A percentile compares a stretch with the other conserved stretches of the same genome.
Evolutionary conservation across 768 basidiomycete genomes (phyloP).

Genomic region (Tricholoma saponaceum): DNA sequence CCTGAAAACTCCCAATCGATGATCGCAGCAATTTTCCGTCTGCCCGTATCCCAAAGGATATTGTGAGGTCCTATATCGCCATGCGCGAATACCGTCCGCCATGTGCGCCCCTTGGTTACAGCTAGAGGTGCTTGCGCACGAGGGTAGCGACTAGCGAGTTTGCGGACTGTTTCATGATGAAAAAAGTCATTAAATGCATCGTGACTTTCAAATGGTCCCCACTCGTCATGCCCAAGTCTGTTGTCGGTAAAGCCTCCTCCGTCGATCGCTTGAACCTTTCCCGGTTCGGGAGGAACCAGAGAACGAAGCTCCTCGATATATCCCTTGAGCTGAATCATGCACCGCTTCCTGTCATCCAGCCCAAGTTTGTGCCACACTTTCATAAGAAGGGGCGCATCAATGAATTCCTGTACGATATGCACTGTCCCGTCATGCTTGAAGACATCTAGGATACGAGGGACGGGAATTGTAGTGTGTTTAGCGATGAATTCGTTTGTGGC

Average conservation of each 20-base stretch:
- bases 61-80: conserved; percentile 15
- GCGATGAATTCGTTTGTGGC: conserved; percentile 10
- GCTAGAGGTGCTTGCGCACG: neutral
- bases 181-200: conserved; percentile 1
- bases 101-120: neutral
- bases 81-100: too few relatives aligned
- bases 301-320: conserved; percentile 12
- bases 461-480: conserved; percentile 11
- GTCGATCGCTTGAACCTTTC: conserved; percentile 7
- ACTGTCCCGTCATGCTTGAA: conserved; percentile 6
- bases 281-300: conserved; percentile 2
- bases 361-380: conserved; percentile 8
- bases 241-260: too few relatives aligned
- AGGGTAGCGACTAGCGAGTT: neutral
- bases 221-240: conserved; percentile 1
- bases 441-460: conserved; percentile 12
- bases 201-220: conserved; percentile 10
- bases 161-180: neutral
- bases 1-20: conserved; percentile 16
- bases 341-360: neutral
- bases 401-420: conserved; percentile 12
- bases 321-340: conserved; percentile 12
- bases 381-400: conserved; percentile 9
- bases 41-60: conserved; percentile 7
- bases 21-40: conserved; percentile 7